Percentiles rank a stretch among this genome's conserved stretches.
Conservation (phyloP, 2,329 filamentous ascomycete species). For the Clarireedia monteithiana region DNA sequence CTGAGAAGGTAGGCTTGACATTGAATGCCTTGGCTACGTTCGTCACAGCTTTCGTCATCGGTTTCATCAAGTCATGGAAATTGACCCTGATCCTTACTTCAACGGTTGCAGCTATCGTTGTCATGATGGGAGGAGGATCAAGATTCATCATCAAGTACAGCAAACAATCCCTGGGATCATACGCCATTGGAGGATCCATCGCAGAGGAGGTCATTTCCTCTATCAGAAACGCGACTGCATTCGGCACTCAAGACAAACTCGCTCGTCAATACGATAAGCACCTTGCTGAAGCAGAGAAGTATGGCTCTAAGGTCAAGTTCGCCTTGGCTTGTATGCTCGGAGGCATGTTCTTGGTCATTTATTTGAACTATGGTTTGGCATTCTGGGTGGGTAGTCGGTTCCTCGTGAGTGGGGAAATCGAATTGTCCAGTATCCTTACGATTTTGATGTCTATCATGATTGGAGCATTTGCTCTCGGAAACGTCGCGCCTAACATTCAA, state of each 20-base stretch:
- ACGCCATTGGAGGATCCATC: constrained; percentile 77
- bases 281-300: constrained; percentile 63
- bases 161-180: constrained; percentile 69
- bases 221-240: constrained; percentile 85
- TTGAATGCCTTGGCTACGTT: constrained; percentile 74
- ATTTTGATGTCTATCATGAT: constrained; percentile 90
- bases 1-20: constrained; percentile 77
- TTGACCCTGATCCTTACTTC: constrained; percentile 80
- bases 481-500: constrained; percentile 76
- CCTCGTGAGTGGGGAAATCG: constrained; percentile 56
- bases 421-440: constrained; percentile 66
- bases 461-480: constrained; percentile 84
- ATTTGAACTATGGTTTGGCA: constrained; percentile 77
- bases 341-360: constrained; percentile 75
- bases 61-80: constrained; percentile 88
- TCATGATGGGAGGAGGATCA: constrained; percentile 68
- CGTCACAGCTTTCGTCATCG: constrained; percentile 80
- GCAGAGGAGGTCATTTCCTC: constrained; percentile 94
- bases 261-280: constrained; percentile 77
- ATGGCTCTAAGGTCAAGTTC: constrained; percentile 68
- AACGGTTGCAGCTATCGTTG: constrained; percentile 70
- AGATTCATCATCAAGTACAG: constrained; percentile 73
- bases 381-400: constrained; percentile 85
- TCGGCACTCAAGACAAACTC: constrained; percentile 89
- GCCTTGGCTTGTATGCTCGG: constrained; percentile 72